Percentiles rank a stretch among this genome's conserved stretches.
These are phyloP conservation scores for Hermanozyma aechmeae DNA, from an alignment of 805 yeast species.

Conservation along the genomic window DNA sequence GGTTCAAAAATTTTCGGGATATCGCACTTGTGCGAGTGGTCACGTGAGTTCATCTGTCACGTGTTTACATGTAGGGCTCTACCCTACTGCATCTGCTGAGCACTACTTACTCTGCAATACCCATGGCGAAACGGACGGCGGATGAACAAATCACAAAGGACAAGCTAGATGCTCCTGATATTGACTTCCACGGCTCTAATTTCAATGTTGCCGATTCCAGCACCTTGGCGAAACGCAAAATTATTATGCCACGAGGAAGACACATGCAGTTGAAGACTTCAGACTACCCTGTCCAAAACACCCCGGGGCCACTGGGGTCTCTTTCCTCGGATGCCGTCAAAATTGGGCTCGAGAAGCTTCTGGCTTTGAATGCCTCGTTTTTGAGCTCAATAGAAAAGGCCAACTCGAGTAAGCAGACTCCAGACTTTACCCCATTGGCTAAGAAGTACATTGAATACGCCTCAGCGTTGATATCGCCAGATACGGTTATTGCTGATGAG, in stretches of 20 bases:
- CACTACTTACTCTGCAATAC: no score
- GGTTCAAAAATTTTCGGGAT: no score
- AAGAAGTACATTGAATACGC: constrained; percentile 52
- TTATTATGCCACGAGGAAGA: constrained; percentile 54
- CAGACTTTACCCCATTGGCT: constrained; percentile 46
- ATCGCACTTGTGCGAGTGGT: no score
- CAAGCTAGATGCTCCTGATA: constrained; percentile 16
- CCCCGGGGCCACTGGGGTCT: no score
- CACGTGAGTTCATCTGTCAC: no score
- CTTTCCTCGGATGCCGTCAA: no score
- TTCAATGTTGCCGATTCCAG: constrained; percentile 41
- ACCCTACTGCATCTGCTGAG: no score
- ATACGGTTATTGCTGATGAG: no score
- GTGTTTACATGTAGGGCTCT: no score
- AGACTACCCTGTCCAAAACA: no score
- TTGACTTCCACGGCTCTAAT: constrained; percentile 26
- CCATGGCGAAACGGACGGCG: constrained; percentile 69
- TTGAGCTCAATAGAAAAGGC: constrained; percentile 36
- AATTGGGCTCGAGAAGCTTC: constrained; percentile 30
- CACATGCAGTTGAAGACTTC: no score
- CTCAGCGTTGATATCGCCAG: no score
- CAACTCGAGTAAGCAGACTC: constrained; percentile 36
- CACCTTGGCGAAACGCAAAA: constrained; percentile 60
- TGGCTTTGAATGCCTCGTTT: constrained; percentile 60
- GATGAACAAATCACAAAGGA: constrained; percentile 56